These are phyloP conservation scores for Ceratocystis cubensis DNA, from an alignment of 2,329 filamentous ascomycete genomes.

Conservation along the genomic window DNA sequence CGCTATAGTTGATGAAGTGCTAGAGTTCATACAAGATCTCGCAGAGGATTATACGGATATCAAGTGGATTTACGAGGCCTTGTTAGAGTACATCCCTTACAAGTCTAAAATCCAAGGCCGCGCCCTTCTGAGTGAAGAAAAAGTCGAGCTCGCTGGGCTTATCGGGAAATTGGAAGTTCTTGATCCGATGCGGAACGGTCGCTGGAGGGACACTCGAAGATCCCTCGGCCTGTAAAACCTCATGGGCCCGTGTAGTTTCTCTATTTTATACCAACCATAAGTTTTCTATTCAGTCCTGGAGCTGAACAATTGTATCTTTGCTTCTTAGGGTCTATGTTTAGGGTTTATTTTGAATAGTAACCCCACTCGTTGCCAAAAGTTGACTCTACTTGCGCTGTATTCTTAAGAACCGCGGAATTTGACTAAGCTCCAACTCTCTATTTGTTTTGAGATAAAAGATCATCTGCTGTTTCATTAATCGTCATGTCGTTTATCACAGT, in stretches of 20 bases:
- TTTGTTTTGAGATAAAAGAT: slow-evolving; percentile 22
- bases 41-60: slow-evolving; percentile 44
- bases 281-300: background rate
- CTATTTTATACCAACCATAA: background rate
- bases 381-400: background rate
- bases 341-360: background rate
- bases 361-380: slow-evolving; percentile 6
- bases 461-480: slow-evolving; percentile 20
- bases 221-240: slow-evolving; percentile 25
- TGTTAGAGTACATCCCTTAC: slow-evolving; percentile 59
- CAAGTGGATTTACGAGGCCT: slow-evolving; percentile 82
- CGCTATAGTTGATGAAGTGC: slow-evolving; percentile 54
- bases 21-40: slow-evolving; percentile 58
- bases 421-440: background rate
- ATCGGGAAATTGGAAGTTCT: slow-evolving; percentile 52
- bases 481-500: slow-evolving; percentile 29
- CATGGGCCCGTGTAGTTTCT: background rate
- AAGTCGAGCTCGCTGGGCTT: slow-evolving; percentile 42
- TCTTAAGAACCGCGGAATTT: background rate
- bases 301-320: background rate
- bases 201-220: slow-evolving; percentile 60
- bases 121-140: slow-evolving; percentile 31
- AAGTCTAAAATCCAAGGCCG: slow-evolving; percentile 42
- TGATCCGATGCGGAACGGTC: slow-evolving; percentile 60
- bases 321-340: background rate